Conservation (phyloP, 306 rosid genomes). For the Mimosa bimucronata region DNA sequence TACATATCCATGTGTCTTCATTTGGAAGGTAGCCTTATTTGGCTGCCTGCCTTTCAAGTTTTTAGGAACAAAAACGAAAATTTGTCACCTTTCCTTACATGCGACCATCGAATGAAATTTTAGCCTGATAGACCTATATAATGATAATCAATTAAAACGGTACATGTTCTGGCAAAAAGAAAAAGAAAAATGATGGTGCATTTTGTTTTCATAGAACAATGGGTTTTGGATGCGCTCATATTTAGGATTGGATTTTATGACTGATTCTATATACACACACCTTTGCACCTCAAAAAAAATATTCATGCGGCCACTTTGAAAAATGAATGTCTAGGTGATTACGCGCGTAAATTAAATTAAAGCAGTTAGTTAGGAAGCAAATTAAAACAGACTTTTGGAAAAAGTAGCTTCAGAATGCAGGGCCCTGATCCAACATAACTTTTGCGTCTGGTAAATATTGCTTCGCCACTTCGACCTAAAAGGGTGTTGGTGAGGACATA, state of each 20-base stretch:
- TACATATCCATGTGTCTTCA: too few relatives aligned
- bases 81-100: too few relatives aligned
- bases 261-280: background rate
- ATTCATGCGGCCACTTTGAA: background rate
- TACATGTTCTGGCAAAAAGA: too few relatives aligned
- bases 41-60: too few relatives aligned
- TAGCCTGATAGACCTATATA: too few relatives aligned
- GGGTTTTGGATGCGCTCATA: background rate
- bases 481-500: constrained; percentile 19
- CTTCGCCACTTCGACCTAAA: constrained; percentile 16
- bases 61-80: too few relatives aligned
- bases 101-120: too few relatives aligned
- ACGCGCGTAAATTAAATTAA: background rate
- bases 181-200: too few relatives aligned
- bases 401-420: background rate
- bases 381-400: constrained; percentile 30
- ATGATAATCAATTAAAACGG: too few relatives aligned
- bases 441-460: constrained; percentile 7
- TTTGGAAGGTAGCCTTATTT: too few relatives aligned
- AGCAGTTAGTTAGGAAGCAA: constrained; percentile 24
- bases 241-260: background rate
- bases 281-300: background rate
- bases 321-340: background rate
- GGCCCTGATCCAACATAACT: constrained; percentile 34
- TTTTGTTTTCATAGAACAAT: background rate